phyloP scores from a whole-genome alignment of 306 rosid genomes.

The Sphenostylis stenocarpa region DNA sequence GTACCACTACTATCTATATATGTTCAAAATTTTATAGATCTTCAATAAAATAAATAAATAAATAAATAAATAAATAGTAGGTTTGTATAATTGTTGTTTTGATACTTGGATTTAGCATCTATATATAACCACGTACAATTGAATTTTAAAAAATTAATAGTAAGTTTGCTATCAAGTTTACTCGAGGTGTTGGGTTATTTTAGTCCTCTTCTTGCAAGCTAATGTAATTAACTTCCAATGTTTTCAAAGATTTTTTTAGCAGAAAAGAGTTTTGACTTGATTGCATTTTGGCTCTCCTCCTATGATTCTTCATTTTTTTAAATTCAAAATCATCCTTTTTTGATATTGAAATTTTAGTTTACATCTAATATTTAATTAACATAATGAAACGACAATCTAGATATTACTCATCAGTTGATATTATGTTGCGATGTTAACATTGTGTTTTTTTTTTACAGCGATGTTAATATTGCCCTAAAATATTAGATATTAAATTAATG shows the following conservation, averaged over 20 bases:
- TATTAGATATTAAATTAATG: too few species aligned
- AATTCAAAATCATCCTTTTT: too few species aligned
- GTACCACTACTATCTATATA: background rate
- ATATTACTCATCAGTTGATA: too few species aligned
- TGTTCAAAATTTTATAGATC: background rate
- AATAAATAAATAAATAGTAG: background rate
- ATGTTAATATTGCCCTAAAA: too few species aligned
- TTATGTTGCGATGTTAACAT: too few species aligned
- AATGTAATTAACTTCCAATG: too few species aligned
- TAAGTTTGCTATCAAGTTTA: background rate
- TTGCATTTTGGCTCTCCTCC: background rate
- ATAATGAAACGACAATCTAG: too few species aligned
- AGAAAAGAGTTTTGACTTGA: background rate
- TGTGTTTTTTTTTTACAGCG: too few species aligned
- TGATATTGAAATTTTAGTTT: too few species aligned
- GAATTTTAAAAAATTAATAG: background rate
- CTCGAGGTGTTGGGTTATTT: background rate
- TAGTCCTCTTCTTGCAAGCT: too few species aligned
- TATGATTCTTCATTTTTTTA: too few species aligned
- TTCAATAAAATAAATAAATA: background rate
- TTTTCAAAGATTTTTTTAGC: background rate
- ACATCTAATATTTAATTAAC: too few species aligned
- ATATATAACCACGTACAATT: background rate
- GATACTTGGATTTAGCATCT: background rate
- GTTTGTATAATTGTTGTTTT: background rate